phyloP scores from a whole-genome alignment of 2,329 filamentous ascomycete species.

The Ophiocordyceps camponoti-saundersi region DNA sequence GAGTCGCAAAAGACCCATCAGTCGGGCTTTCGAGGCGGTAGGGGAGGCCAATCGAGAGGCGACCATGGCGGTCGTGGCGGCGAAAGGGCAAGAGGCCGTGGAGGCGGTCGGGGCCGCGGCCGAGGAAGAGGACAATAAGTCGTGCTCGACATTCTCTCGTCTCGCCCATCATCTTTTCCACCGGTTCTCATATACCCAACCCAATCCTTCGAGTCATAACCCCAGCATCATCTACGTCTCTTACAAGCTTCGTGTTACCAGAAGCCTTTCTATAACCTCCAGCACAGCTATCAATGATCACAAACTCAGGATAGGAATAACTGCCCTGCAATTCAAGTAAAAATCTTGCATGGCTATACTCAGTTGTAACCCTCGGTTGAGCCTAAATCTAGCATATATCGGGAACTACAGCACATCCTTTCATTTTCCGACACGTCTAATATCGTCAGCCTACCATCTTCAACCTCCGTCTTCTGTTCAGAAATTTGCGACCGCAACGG shows the following conservation, averaged over 20 bases:
- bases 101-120: constrained; percentile 19
- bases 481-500: constrained; percentile 75
- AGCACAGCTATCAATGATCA: too few species aligned
- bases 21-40: constrained; percentile 46
- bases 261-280: too few species aligned
- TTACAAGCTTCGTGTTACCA: too few species aligned
- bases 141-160: constrained; percentile 5
- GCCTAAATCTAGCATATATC: not conserved
- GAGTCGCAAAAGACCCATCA: constrained; percentile 70
- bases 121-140: constrained; percentile 16
- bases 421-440: not conserved
- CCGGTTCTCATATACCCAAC: not conserved
- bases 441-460: not conserved
- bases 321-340: not conserved
- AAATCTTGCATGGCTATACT: not conserved
- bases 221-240: too few species aligned
- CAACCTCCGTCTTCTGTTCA: constrained; percentile 19
- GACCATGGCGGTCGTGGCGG: constrained; percentile 35
- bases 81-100: constrained; percentile 23
- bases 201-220: not conserved
- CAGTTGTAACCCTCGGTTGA: not conserved
- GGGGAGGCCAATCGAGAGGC: constrained; percentile 39
- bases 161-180: not conserved
- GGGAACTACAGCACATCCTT: too few species aligned
- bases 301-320: too few species aligned